A percentile compares a stretch with the other conserved stretches of the same genome.
Conservation (phyloP, 257 asterid species). For the Solanum tacnaense region DNA sequence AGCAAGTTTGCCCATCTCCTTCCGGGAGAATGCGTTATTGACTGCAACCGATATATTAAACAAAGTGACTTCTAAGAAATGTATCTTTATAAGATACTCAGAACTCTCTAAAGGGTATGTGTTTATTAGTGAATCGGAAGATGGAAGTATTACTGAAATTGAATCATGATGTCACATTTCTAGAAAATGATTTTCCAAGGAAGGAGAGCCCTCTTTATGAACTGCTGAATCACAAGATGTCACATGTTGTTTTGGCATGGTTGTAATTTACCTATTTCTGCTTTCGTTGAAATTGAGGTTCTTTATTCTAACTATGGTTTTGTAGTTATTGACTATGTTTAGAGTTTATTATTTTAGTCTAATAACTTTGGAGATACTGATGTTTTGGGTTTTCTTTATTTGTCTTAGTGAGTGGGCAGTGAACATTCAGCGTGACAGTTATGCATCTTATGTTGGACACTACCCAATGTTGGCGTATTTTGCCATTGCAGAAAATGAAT, state of each 20-base stretch:
- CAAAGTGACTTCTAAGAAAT: background rate
- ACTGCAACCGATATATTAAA: too few relatives aligned
- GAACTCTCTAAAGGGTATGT: background rate
- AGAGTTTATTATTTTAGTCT: background rate
- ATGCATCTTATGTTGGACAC: constrained; percentile 87
- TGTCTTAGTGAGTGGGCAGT: constrained; percentile 92
- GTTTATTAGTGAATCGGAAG: background rate
- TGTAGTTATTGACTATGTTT: background rate
- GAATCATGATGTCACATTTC: background rate
- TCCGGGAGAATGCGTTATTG: too few relatives aligned
- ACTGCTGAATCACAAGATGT: background rate
- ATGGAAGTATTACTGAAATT: background rate
- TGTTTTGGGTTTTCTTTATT: background rate
- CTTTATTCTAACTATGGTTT: background rate
- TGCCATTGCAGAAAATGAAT: constrained; percentile 94
- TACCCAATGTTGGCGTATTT: constrained; percentile 81
- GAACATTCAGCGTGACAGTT: constrained; percentile 87
- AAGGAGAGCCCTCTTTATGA: background rate
- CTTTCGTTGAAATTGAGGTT: background rate
- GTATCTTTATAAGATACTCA: background rate
- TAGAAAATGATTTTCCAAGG: background rate
- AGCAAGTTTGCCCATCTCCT: too few relatives aligned
- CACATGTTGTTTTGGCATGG: background rate
- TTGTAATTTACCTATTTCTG: background rate
- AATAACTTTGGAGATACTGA: background rate